Conservation (phyloP, 139 green algal genomes). For the Nannochloris sp. region DNA sequence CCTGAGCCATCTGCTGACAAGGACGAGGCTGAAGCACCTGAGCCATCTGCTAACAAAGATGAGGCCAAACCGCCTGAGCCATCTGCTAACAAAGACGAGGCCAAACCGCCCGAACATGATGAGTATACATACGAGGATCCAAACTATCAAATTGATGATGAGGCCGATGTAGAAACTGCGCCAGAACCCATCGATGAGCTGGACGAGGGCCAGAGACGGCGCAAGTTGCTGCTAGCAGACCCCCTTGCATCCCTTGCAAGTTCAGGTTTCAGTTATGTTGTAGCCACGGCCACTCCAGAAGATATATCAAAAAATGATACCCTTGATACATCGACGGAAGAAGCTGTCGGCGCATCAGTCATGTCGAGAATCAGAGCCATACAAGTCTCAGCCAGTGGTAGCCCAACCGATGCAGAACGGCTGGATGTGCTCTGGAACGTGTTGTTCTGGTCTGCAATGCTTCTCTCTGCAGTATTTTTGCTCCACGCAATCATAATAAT, state of each 20-base stretch:
- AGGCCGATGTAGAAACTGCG: no score
- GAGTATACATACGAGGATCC: no score
- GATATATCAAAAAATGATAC: neutral
- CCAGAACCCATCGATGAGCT: neutral
- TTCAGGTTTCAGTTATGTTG: constrained; percentile 23
- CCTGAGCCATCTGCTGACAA: neutral
- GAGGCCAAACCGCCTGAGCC: neutral
- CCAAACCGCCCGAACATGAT: no score
- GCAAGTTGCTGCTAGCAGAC: constrained; percentile 7
- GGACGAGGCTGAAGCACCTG: neutral
- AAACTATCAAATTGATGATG: no score
- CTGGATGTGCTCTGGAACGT: constrained; percentile 23
- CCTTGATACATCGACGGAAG: neutral
- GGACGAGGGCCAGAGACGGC: neutral
- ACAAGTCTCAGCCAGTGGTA: constrained; percentile 8
- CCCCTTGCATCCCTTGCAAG: constrained; percentile 19
- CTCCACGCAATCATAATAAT: neutral
- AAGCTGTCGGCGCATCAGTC: constrained; percentile 8
- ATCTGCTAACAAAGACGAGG: no score
- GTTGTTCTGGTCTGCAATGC: constrained; percentile 18
- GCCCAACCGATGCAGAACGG: neutral
- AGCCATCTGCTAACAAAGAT: neutral
- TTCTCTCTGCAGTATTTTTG: constrained; percentile 11
- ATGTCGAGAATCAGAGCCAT: constrained; percentile 22
- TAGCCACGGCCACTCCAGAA: constrained; percentile 17